A percentile compares a stretch with the other conserved stretches of the same genome.
phyloP scores from a whole-genome alignment of 2,329 filamentous ascomycete genomes.

The Trichoderma polysporum region DNA sequence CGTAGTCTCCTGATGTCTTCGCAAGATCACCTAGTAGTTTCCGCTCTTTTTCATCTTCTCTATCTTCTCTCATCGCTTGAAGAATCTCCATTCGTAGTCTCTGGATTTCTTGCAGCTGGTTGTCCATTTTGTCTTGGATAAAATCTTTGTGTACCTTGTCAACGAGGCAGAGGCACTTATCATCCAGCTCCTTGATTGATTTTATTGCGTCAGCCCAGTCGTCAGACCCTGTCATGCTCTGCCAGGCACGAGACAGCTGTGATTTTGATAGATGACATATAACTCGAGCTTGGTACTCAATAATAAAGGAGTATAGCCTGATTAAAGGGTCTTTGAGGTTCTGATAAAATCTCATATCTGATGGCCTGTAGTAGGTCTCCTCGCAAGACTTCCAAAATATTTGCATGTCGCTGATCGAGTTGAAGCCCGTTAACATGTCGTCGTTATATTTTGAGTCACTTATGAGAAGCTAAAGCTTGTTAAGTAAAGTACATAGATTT shows the following conservation, averaged over 20 bases:
- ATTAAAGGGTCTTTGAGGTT: not conserved
- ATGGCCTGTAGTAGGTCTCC: constrained; percentile 1
- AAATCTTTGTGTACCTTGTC: not conserved
- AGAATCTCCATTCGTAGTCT: not conserved
- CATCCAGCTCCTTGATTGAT: not conserved
- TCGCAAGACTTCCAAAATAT: constrained; percentile 26
- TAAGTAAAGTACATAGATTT: not conserved
- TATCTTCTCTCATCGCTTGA: too few species aligned
- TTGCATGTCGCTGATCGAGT: constrained; percentile 23
- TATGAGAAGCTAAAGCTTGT: constrained; percentile 19
- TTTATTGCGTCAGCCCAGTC: constrained; percentile 15
- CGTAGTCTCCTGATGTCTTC: constrained; percentile 25
- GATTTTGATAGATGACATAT: constrained; percentile 23
- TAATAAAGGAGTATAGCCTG: constrained; percentile 12
- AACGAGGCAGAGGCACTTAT: not conserved
- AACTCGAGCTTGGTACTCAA: constrained; percentile 15
- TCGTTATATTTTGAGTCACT: constrained; percentile 23
- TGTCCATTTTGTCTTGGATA: not conserved
- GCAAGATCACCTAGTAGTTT: constrained; percentile 25
- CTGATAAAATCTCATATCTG: not conserved
- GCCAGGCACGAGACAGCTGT: constrained; percentile 25
- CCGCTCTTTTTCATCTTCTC: not conserved
- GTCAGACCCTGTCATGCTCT: constrained; percentile 19
- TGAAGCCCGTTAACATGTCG: constrained; percentile 28
- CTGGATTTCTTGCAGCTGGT: constrained; percentile 4